Evolutionary conservation across 179 eudicot genomes (phyloP).

Genomic region (Silene noctiflora): DNA sequence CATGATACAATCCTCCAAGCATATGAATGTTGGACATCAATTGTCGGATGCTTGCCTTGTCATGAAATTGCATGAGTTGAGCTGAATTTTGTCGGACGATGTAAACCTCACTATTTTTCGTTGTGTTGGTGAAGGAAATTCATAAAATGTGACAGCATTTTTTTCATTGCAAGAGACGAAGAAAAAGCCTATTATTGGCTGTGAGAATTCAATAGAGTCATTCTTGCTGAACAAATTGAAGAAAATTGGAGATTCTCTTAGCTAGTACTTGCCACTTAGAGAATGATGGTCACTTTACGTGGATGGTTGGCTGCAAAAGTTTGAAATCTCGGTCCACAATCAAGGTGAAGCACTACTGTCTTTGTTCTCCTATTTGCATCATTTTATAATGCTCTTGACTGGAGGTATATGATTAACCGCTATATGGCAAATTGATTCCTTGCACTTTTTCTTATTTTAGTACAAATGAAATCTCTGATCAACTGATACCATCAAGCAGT

Average conservation of each 20-base stretch:
- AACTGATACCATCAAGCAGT: conserved; percentile 14
- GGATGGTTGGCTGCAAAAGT: conserved; percentile 24
- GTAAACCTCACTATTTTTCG: neutral
- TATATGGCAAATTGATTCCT: conserved; percentile 19
- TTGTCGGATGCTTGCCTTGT: neutral
- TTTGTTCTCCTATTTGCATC: conserved; percentile 15
- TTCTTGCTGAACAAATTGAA: conserved; percentile 13
- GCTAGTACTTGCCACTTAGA: conserved; percentile 18
- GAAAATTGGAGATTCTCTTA: conserved; percentile 16
- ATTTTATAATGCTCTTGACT: conserved; percentile 20
- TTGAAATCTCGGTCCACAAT: conserved; percentile 23
- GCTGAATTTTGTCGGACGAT: neutral
- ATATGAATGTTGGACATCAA: neutral
- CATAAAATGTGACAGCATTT: neutral
- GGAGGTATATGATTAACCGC: conserved; percentile 24
- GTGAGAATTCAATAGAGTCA: conserved; percentile 8
- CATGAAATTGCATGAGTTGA: neutral
- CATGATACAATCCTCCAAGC: neutral
- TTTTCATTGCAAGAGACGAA: neutral
- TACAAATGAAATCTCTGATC: conserved; percentile 9
- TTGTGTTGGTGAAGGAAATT: neutral
- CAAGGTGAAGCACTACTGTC: conserved; percentile 24
- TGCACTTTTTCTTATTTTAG: conserved; percentile 6
- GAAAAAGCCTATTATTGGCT: conserved; percentile 1
- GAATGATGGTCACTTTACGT: conserved; percentile 20